phyloP scores from a whole-genome alignment of 2,329 filamentous ascomycete species.

The Leptodontidium sp. region DNA sequence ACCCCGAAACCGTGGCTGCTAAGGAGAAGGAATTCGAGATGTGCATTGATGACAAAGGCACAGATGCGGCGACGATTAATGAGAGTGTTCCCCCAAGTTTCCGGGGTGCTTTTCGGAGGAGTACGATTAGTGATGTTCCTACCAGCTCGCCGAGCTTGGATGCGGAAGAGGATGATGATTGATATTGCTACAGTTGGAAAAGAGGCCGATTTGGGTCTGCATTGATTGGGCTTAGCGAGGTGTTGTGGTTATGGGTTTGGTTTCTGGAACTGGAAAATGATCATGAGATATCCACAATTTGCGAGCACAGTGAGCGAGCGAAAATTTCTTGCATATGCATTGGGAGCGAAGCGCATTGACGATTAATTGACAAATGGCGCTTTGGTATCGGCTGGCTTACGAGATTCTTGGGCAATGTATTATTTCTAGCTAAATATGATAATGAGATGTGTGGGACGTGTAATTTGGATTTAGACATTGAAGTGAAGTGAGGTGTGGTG shows the following conservation, averaged over 20 bases:
- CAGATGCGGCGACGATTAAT: slow-evolving; percentile 28
- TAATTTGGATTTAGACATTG: not conserved
- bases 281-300: not conserved
- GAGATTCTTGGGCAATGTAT: not conserved
- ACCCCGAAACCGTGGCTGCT: slow-evolving; percentile 32
- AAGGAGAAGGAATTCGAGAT: slow-evolving; percentile 37
- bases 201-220: not conserved
- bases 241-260: not conserved
- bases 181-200: not conserved
- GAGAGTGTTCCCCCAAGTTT: slow-evolving; percentile 17
- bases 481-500: too few relatives aligned
- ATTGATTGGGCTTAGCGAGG: slow-evolving; percentile 8
- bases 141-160: not conserved
- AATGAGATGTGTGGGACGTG: not conserved
- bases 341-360: not conserved
- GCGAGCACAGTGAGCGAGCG: not conserved
- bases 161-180: not conserved
- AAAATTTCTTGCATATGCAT: slow-evolving; percentile 1
- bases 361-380: not conserved
- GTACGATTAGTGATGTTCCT: not conserved
- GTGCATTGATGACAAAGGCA: slow-evolving; percentile 17
- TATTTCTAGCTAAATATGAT: not conserved
- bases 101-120: not conserved
- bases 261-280: not conserved
- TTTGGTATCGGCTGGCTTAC: slow-evolving; percentile 4